phyloP scores from a whole-genome alignment of 2,329 filamentous ascomycete genomes.

The Aspergillus oerlinghausenensis region DNA sequence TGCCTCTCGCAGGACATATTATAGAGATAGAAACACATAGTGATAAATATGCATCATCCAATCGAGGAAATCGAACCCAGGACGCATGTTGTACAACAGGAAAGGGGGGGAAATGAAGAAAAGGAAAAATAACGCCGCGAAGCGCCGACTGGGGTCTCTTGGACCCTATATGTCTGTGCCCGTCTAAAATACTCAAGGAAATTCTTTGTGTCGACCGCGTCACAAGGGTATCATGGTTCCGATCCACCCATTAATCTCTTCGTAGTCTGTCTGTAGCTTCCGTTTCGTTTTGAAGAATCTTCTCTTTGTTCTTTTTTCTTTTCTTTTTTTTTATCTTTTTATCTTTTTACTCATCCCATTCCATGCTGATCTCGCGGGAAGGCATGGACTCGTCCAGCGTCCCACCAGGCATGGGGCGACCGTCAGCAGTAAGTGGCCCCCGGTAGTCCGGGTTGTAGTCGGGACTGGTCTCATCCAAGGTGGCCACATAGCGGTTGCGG shows the following conservation, averaged over 20 bases:
- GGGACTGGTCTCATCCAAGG: conserved; percentile 38
- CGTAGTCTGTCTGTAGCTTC: conserved; percentile 1
- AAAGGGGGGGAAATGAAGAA: conserved; percentile 2
- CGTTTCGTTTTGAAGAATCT: neutral
- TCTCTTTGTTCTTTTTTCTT: neutral
- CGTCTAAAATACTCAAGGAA: conserved; percentile 25
- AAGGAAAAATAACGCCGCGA: conserved; percentile 20
- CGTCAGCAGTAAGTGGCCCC: conserved; percentile 40
- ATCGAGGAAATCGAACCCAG: neutral
- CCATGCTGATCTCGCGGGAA: conserved; percentile 30
- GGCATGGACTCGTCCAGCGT: conserved; percentile 32
- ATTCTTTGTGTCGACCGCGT: conserved; percentile 21
- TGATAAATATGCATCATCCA: neutral
- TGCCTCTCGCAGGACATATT: neutral
- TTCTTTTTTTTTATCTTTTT: conserved; percentile 9
- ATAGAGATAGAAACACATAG: neutral
- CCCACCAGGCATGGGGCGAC: conserved; percentile 36
- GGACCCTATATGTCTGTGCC: conserved; percentile 15
- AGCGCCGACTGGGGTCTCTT: conserved; percentile 19
- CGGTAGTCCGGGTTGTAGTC: conserved; percentile 43
- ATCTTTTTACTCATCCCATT: conserved; percentile 28
- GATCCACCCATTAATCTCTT: conserved; percentile 18
- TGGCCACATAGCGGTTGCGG: conserved; percentile 44
- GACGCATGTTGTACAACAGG: neutral
- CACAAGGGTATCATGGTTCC: conserved; percentile 25